phyloP scores from a whole-genome alignment of 495 filamentous ascomycete species.

The Copromyces sp. region DNA sequence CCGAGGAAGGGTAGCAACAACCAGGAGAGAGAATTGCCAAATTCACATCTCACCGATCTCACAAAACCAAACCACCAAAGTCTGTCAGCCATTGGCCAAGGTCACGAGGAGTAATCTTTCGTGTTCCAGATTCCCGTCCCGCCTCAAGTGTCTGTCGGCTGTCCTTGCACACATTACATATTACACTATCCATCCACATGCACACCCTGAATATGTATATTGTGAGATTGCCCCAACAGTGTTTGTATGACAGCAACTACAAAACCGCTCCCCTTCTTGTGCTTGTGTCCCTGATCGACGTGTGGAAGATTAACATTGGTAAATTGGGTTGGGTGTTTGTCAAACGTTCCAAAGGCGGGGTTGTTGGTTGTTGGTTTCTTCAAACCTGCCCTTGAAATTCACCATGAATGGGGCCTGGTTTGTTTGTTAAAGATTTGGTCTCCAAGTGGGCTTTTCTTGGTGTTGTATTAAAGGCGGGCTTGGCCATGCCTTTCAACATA shows the following conservation, averaged over 20 bases:
- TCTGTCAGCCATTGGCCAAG: neutral
- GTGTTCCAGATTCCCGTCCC: neutral
- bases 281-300: neutral
- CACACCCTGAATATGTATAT: no score
- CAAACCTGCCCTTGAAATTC: neutral
- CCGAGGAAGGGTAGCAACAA: neutral
- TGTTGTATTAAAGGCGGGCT: neutral
- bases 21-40: neutral
- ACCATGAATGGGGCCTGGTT: neutral
- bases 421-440: neutral
- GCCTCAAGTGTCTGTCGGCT: neutral
- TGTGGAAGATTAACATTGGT: neutral
- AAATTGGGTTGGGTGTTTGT: neutral
- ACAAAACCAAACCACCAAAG: neutral
- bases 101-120: neutral
- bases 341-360: neutral
- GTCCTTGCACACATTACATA: neutral
- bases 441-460: no score
- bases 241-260: neutral
- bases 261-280: neutral
- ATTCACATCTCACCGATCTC: neutral
- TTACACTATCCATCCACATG: neutral
- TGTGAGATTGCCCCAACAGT: neutral
- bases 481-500: neutral
- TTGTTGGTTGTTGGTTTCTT: neutral